Evolutionary conservation across 768 basidiomycete species (phyloP), one percentile per base, ranked within the genome.

Genomic region (Kwoniella dendrophila): DNA sequence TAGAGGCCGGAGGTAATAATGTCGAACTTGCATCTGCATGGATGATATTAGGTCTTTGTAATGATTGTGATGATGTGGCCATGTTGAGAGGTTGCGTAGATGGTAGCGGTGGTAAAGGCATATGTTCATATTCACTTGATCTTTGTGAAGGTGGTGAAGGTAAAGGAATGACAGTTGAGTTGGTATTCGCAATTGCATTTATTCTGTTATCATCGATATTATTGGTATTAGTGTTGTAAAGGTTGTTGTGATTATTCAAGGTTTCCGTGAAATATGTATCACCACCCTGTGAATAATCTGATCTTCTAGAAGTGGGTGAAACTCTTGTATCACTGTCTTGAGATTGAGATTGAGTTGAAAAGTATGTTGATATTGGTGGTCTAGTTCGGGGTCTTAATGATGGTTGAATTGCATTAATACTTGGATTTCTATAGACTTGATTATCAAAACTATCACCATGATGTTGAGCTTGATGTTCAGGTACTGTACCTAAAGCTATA

Each of bases 91-190:
- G n/a, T n/a, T n/a, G n/a, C n/a, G n/a, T n/a, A 51, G 49, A 16
- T 6, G 49, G 49, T 33, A 51, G 10, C 20, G 49, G 49, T n/a
- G 49, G 49, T 51, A 51, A 33, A n/a, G 33, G 49, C 49, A 51
- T 51, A 33, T 51, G 49, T 20, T 51, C 49, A 22, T 51, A 51
- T n/a, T 51, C 49, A 32, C 49, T 34, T 33, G 32, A 51, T 33
- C 8, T 32, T 33, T 34, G 49, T 33, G 49, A 51, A 51, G 49
- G 49, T 18, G 29, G 49, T 5, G 49, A 51, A 51, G 49, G 49
- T n/a, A 51, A 33, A 16, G 49, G 49, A n/a, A 34, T 22, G n/a
- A n/a, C n/a, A 33, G 49, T 29, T 33, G 18, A 14, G n/a, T 22
- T 34, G 10, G 10, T 22, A 49, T 10, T 11, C 8, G 41, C 11